Conservation (phyloP, 805 yeast species). For the Starmerella scarabaei region DNA sequence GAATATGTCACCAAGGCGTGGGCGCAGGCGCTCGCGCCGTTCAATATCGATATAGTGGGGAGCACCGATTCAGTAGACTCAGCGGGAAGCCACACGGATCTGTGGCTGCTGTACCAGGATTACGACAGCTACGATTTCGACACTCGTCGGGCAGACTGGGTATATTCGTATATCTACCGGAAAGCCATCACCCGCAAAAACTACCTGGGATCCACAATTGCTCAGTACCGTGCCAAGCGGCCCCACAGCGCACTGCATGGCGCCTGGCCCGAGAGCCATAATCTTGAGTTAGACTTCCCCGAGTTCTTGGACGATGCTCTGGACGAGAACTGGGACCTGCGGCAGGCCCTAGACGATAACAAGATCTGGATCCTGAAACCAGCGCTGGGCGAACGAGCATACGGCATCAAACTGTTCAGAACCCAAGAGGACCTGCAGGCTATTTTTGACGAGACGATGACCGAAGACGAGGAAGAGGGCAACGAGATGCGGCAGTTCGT, state of each 20-base stretch:
- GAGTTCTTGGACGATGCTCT: slow-evolving; percentile 88
- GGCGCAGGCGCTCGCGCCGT: slow-evolving; percentile 11
- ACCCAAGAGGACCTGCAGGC: slow-evolving; percentile 67
- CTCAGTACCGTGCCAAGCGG: slow-evolving; percentile 56
- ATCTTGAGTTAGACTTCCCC: slow-evolving; percentile 84
- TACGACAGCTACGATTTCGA: slow-evolving; percentile 83
- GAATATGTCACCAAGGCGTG: slow-evolving; percentile 18
- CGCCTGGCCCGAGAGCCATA: slow-evolving; percentile 64
- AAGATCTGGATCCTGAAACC: slow-evolving; percentile 87
- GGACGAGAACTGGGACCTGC: slow-evolving; percentile 81
- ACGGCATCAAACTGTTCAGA: slow-evolving; percentile 76
- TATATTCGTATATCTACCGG: slow-evolving; percentile 54
- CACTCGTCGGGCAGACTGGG: slow-evolving; percentile 13
- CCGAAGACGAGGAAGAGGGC: slow-evolving; percentile 46
- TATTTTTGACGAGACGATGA: slow-evolving; percentile 78
- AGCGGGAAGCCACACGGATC: too few species aligned
- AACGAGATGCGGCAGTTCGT: slow-evolving; percentile 59
- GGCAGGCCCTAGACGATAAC: slow-evolving; percentile 59
- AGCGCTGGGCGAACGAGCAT: slow-evolving; percentile 94
- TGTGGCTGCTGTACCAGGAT: slow-evolving; percentile 63
- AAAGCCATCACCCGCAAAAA: slow-evolving; percentile 88
- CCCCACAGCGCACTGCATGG: slow-evolving; percentile 47
- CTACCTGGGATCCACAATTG: slow-evolving; percentile 73
- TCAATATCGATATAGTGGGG: slow-evolving; percentile 1
- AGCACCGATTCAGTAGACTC: too few species aligned